Evolutionary conservation across 257 asterid genomes (phyloP).

Genomic region (Lithospermum erythrorhizon): DNA sequence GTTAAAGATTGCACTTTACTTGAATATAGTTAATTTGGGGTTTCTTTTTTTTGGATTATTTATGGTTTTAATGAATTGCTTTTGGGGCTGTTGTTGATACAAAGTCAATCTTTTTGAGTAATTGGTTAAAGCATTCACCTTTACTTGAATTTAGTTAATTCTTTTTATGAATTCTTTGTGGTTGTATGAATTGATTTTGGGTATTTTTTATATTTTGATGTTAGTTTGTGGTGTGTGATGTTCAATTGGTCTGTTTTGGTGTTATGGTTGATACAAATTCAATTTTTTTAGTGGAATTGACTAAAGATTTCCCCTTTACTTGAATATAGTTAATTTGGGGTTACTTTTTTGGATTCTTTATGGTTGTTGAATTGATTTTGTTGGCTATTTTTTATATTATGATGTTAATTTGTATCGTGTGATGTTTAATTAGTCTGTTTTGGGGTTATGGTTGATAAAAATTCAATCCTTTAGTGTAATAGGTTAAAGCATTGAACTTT

Average conservation of each 20-base stretch:
- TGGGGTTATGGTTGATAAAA: slow-evolving; percentile 2
- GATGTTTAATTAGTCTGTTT: slow-evolving; percentile 5
- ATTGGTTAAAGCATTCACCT: too few species aligned
- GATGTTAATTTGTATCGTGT: slow-evolving; percentile 1
- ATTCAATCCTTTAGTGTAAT: slow-evolving; percentile 7
- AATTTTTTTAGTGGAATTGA: too few species aligned
- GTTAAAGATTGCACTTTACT: slow-evolving; percentile 8
- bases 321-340: neutral
- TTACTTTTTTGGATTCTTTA: slow-evolving; percentile 1
- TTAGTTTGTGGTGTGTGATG: too few species aligned
- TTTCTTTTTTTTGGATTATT: neutral
- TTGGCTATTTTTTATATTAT: neutral
- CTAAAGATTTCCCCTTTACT: neutral
- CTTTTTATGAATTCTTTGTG: too few species aligned
- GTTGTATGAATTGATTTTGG: too few species aligned
- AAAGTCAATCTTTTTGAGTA: too few species aligned
- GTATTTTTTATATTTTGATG: too few species aligned
- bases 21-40: neutral
- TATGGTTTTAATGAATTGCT: too few species aligned
- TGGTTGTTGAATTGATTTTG: neutral
- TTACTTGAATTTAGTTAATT: too few species aligned
- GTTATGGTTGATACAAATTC: too few species aligned
- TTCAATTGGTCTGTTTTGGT: too few species aligned
- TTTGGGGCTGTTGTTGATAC: too few species aligned
- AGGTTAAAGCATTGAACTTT: slow-evolving; percentile 9